Evolutionary conservation across 2,329 filamentous ascomycete species (phyloP).

Genomic region (Scopulariopsis brevicaulis): DNA sequence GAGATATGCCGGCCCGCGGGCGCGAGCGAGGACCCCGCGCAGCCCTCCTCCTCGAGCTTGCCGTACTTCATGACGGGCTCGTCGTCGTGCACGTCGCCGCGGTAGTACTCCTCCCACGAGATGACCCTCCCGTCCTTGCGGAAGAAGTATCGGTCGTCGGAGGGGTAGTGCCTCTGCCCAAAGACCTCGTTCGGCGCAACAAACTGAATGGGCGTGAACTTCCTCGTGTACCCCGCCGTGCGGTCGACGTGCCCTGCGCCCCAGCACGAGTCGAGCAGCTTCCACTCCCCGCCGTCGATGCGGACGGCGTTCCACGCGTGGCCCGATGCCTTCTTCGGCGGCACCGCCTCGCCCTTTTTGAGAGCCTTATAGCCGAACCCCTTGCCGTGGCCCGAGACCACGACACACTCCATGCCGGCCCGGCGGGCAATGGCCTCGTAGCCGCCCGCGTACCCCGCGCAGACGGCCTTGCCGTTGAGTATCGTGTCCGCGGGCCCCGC

Average conservation of each 20-base stretch:
- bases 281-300: slow-evolving; percentile 82
- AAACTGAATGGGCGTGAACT: slow-evolving; percentile 55
- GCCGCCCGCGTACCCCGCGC: slow-evolving; percentile 78
- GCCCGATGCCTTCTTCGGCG: slow-evolving; percentile 46
- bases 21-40: slow-evolving; percentile 46
- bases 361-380: slow-evolving; percentile 63
- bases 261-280: slow-evolving; percentile 87
- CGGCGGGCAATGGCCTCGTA: slow-evolving; percentile 69
- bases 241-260: slow-evolving; percentile 62
- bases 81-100: slow-evolving; percentile 29
- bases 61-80: slow-evolving; percentile 35
- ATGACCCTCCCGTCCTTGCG: slow-evolving; percentile 57
- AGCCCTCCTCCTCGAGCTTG: slow-evolving; percentile 34
- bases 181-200: slow-evolving; percentile 65
- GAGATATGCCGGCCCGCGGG: slow-evolving; percentile 38
- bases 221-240: slow-evolving; percentile 47
- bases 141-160: slow-evolving; percentile 58
- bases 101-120: slow-evolving; percentile 74
- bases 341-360: slow-evolving; percentile 51
- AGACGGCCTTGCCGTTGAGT: slow-evolving; percentile 71
- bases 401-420: slow-evolving; percentile 67
- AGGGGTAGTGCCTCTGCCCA: slow-evolving; percentile 68
- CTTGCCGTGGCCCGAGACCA: slow-evolving; percentile 74
- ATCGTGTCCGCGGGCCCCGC: slow-evolving; percentile 65
- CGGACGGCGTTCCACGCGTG: slow-evolving; percentile 93